These are phyloP conservation scores for Schizochytrium sp. DNA, from an alignment of 108 stramenopile species.

Conservation along the genomic window DNA sequence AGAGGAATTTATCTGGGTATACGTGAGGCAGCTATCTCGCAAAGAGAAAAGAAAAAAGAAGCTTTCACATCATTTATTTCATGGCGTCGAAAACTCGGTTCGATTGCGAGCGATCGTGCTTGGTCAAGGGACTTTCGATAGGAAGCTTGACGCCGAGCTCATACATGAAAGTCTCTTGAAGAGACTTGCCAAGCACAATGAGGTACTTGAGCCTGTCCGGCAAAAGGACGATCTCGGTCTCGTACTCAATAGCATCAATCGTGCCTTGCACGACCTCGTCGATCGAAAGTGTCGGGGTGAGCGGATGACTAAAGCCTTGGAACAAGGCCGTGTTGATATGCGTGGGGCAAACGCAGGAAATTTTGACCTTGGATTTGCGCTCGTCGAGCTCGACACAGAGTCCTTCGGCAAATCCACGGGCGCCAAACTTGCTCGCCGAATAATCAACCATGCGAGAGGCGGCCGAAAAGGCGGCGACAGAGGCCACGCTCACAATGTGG, in stretches of 20 bases:
- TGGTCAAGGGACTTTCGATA: neutral
- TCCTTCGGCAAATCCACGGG: conserved; percentile 24
- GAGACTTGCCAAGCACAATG: neutral
- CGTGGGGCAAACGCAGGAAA: conserved; percentile 24
- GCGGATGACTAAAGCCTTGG: conserved; percentile 3
- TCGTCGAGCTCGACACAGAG: conserved; percentile 20
- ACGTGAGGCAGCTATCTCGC: neutral
- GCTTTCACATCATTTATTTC: neutral
- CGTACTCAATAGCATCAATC: neutral
- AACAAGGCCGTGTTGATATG: conserved; percentile 42
- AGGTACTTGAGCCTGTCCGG: neutral
- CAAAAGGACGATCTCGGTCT: neutral
- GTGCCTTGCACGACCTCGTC: neutral
- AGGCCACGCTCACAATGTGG: conserved; percentile 31
- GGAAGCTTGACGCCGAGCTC: neutral
- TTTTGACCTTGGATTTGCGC: conserved; percentile 6
- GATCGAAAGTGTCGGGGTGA: conserved; percentile 17
- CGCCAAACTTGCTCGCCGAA: conserved; percentile 30
- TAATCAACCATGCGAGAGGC: conserved; percentile 31
- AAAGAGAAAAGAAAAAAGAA: no score
- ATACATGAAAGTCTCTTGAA: neutral
- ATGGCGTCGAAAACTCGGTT: neutral
- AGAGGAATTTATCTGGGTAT: no score
- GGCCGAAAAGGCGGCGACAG: conserved; percentile 20
- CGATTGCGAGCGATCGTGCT: neutral